These are phyloP conservation scores for Candida pseudoviswanathii DNA, from an alignment of 1,139 yeast genomes.

Conservation along the genomic window DNA sequence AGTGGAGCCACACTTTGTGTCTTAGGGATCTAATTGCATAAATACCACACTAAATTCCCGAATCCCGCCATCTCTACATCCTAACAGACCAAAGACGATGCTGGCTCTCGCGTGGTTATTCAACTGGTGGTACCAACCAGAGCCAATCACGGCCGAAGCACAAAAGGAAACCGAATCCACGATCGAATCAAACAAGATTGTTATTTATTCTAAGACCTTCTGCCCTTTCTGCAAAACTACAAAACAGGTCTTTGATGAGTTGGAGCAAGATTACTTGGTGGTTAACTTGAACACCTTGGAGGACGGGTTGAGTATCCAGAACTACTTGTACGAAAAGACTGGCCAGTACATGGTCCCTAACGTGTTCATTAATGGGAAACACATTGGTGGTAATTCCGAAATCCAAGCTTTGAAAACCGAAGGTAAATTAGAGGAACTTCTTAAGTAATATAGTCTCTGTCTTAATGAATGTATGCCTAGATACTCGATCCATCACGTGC, in stretches of 20 bases:
- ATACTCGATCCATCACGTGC: no score
- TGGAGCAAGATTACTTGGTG: constrained; percentile 18
- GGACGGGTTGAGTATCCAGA: constrained; percentile 51
- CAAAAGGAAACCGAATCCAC: constrained; percentile 4
- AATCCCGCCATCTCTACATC: background rate
- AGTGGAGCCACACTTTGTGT: background rate
- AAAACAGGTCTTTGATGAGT: constrained; percentile 19
- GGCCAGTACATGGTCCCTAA: constrained; percentile 90
- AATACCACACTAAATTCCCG: background rate
- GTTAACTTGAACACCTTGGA: constrained; percentile 22
- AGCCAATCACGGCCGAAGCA: background rate
- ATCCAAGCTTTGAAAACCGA: constrained; percentile 41
- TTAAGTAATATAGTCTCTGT: background rate
- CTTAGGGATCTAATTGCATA: background rate
- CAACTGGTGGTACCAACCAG: constrained; percentile 8
- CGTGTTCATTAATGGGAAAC: constrained; percentile 76
- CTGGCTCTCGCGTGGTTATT: constrained; percentile 3
- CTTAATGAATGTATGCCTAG: no score
- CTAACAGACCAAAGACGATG: background rate
- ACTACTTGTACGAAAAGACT: constrained; percentile 62
- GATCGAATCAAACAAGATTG: constrained; percentile 1
- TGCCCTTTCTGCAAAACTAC: constrained; percentile 28
- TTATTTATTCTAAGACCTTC: constrained; percentile 18
- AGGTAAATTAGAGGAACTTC: constrained; percentile 5
- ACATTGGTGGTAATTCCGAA: constrained; percentile 87